These are phyloP conservation scores for Scutellaria barbata DNA, from an alignment of 257 asterid genomes.

Conservation along the genomic window DNA sequence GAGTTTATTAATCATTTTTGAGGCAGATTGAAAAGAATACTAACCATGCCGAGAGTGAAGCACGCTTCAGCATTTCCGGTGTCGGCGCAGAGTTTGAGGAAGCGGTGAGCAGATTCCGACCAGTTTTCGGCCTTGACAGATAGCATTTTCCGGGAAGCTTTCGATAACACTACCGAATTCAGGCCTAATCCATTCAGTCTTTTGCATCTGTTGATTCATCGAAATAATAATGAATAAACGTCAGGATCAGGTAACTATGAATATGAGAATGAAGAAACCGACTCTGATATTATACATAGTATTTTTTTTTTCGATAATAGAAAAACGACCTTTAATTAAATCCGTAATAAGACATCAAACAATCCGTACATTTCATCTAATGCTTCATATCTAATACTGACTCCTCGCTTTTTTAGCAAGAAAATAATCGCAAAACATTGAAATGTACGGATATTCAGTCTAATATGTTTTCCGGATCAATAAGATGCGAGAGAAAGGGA, in stretches of 20 bases:
- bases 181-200: slow-evolving; percentile 66
- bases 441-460: not conserved
- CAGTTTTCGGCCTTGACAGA: slow-evolving; percentile 66
- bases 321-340: not conserved
- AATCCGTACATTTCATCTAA: not conserved
- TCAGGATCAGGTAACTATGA: slow-evolving; percentile 16
- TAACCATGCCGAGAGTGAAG: slow-evolving; percentile 83
- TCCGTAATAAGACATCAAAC: not conserved
- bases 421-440: not conserved
- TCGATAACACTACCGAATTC: slow-evolving; percentile 61
- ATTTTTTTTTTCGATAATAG: not conserved
- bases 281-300: not conserved
- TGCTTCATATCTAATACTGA: too few relatives aligned
- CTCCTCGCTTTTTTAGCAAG: too few relatives aligned
- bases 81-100: slow-evolving; percentile 79
- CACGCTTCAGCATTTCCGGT: slow-evolving; percentile 79
- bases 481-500: not conserved
- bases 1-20: not conserved
- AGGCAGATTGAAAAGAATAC: slow-evolving; percentile 22
- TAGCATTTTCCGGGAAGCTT: slow-evolving; percentile 56
- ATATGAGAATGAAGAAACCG: not conserved
- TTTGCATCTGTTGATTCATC: slow-evolving; percentile 60
- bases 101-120: slow-evolving; percentile 82
- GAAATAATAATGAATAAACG: not conserved
- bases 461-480: not conserved